Evolutionary conservation across 2,329 filamentous ascomycete genomes (phyloP), one percentile per base, ranked within the genome.

Genomic region (Sphaerulina populicola): DNA sequence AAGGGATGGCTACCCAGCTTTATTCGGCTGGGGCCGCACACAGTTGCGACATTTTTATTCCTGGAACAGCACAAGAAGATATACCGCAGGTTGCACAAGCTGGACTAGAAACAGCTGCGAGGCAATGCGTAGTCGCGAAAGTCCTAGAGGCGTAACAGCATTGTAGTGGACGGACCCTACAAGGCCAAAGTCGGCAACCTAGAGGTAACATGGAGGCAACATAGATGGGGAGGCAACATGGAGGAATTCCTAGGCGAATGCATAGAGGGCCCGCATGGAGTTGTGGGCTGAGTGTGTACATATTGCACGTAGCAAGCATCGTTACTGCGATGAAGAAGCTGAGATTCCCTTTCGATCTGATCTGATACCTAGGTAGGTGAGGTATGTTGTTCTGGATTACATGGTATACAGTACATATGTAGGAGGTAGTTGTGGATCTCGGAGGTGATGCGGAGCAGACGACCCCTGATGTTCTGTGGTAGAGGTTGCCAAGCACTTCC

Each of bases 1-100:
- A 86, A 87, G 68, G 88, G 88, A 54, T 94, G 88, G 87, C 81
- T 90, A 42, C 88, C 88, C n/a, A 83, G 80, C 64, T 84, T 84
- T 58, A 80, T 83, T 51, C 74, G 81, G 6, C 66, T 84, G 15
- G 81, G 81, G 2, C 81, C 81, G 33, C 88, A 94, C 72, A 94
- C 88, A 6, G 86, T 94, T 54, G 84, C 85, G 61, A 94, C 88
- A 33, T 90, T 94, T 68, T 67, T 94, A 63, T 90, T 93, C 68
- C 68, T 94, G 64, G 88, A 94, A 68, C 82, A 88, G 67, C 88
- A 94, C 69, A 88, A 90, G 72, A 87, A 84, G 69, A 68, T 82
- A 23, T 94, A 88, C 70, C 77, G 74, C 78, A 60, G 57, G 44
- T 39, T 54, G 38, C 41, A 48, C 23, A 38, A 38, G n/a, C n/a